A percentile compares a stretch with the other conserved stretches of the same genome.
These are phyloP conservation scores for Leccinum angustisporum DNA, from an alignment of 1,284 basidiomycete species.

Conservation along the genomic window DNA sequence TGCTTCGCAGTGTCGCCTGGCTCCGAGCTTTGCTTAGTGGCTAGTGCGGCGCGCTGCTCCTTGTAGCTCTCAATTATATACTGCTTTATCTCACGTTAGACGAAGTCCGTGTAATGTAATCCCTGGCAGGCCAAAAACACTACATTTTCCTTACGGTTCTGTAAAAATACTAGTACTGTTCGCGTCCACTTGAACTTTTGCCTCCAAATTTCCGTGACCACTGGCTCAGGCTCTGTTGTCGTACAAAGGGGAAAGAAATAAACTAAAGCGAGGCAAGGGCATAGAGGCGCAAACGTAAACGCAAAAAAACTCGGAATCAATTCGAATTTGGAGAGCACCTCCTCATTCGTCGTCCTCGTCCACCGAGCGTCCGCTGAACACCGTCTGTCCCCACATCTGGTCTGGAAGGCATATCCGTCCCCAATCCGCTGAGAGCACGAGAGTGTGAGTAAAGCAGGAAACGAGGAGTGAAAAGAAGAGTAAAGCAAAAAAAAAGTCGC, in stretches of 20 bases:
- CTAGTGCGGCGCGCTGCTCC: no score
- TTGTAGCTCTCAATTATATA: no score
- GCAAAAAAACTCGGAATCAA: not conserved
- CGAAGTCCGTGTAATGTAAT: no score
- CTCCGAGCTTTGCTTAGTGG: no score
- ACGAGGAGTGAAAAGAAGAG: not conserved
- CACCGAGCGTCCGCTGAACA: not conserved
- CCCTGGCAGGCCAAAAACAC: no score
- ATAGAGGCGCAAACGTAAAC: not conserved
- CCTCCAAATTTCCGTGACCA: no score
- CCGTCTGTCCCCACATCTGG: conserved; percentile 8
- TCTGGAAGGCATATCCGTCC: conserved; percentile 13
- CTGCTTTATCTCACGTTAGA: no score
- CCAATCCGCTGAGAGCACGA: conserved; percentile 22
- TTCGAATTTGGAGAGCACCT: not conserved
- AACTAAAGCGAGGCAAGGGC: not conserved
- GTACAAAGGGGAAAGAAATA: not conserved
- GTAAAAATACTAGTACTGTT: no score
- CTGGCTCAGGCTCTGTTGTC: not conserved
- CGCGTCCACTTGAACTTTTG: not conserved
- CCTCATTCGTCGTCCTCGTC: not conserved
- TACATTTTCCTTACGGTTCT: no score
- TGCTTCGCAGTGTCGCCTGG: no score
- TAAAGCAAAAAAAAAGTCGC: not conserved
- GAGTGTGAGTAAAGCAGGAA: not conserved